A percentile compares a stretch with the other conserved stretches of the same genome.
phyloP scores from a whole-genome alignment of 345 rosid species.

The Salix suchowensis region DNA sequence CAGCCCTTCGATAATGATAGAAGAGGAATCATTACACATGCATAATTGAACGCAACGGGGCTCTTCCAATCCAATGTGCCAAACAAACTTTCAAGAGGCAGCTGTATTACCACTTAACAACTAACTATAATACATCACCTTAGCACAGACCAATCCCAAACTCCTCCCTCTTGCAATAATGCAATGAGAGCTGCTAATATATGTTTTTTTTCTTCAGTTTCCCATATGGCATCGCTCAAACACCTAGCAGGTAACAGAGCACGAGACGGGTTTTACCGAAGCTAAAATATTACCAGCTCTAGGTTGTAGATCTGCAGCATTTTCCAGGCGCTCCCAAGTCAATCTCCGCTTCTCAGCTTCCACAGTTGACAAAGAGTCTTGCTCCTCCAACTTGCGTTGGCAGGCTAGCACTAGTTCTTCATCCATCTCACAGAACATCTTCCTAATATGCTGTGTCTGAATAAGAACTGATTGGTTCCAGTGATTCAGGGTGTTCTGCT shows the following conservation, averaged over 20 bases:
- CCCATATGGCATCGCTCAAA: not conserved
- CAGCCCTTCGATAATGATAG: constrained; percentile 15
- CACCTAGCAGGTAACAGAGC: constrained; percentile 51
- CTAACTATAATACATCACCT: constrained; percentile 24
- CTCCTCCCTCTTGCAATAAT: constrained; percentile 9
- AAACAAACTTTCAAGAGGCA: constrained; percentile 23
- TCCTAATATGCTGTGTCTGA: constrained; percentile 54
- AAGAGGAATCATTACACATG: constrained; percentile 20
- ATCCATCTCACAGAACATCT: constrained; percentile 63
- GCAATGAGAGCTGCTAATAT: constrained; percentile 11
- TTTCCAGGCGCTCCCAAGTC: constrained; percentile 64
- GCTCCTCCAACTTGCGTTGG: constrained; percentile 53
- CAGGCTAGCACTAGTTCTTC: constrained; percentile 53
- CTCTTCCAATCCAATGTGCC: constrained; percentile 8
- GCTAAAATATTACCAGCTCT: constrained; percentile 20
- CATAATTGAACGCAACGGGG: constrained; percentile 20
- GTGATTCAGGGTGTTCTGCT: constrained; percentile 53
- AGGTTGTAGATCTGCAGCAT: constrained; percentile 38
- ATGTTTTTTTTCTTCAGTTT: not conserved
- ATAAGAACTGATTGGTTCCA: constrained; percentile 78
- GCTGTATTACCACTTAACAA: constrained; percentile 7
- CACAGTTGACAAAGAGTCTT: constrained; percentile 28
- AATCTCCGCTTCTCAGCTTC: constrained; percentile 56
- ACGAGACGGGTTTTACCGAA: constrained; percentile 34
- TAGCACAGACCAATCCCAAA: constrained; percentile 19